phyloP scores from a whole-genome alignment of 2,329 filamentous ascomycete species.

The Aaosphaeria arxii region DNA sequence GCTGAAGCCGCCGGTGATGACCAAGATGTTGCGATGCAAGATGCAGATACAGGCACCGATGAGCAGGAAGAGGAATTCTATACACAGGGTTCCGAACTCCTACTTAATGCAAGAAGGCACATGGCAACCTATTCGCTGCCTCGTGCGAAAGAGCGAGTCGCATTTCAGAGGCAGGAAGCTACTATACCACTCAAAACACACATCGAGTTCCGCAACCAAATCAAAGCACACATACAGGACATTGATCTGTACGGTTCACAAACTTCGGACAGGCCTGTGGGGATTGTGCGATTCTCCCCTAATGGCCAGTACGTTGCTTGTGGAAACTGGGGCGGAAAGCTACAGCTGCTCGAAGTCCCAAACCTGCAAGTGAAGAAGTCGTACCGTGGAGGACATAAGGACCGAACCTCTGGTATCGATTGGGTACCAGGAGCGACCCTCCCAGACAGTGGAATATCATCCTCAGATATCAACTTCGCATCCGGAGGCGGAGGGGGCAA shows the following conservation, averaged over 20 bases:
- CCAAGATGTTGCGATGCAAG: conserved; percentile 50
- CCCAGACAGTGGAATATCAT: conserved; percentile 66
- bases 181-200: conserved; percentile 84
- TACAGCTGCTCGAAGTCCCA: conserved; percentile 82
- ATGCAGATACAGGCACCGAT: conserved; percentile 53
- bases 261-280: conserved; percentile 84
- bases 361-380: conserved; percentile 73
- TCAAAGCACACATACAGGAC: conserved; percentile 77
- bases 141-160: conserved; percentile 71
- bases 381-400: conserved; percentile 76
- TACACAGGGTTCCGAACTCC: conserved; percentile 71
- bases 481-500: conserved; percentile 87
- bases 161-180: conserved; percentile 75
- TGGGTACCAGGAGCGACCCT: conserved; percentile 86
- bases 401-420: conserved; percentile 83
- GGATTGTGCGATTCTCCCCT: conserved; percentile 87
- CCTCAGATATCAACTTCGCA: conserved; percentile 76
- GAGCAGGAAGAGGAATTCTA: conserved; percentile 86
- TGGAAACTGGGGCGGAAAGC: conserved; percentile 88
- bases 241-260: conserved; percentile 95
- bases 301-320: conserved; percentile 80
- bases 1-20: conserved; percentile 61
- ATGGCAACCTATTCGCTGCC: conserved; percentile 84
- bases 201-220: conserved; percentile 83
- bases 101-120: conserved; percentile 72